phyloP scores from a whole-genome alignment of 805 yeast species.

The Kurtzmaniella cleridarum region DNA sequence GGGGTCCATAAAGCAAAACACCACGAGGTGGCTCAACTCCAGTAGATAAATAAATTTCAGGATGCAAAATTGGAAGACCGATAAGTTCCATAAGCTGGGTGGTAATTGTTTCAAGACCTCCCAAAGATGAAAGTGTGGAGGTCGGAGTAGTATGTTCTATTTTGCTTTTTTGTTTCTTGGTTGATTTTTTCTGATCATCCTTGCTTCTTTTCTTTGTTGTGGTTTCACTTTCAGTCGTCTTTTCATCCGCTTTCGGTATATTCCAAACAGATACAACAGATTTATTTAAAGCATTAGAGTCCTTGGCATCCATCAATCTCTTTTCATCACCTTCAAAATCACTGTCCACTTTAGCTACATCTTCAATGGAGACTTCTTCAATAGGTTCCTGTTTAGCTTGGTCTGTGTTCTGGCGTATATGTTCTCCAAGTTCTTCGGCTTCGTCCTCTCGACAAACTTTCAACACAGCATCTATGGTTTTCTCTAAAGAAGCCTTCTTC shows the following conservation, averaged over 20 bases:
- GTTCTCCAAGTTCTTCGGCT: constrained; percentile 45
- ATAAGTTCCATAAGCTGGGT: constrained; percentile 84
- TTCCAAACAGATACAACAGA: constrained; percentile 73
- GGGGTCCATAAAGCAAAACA: constrained; percentile 92
- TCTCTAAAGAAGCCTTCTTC: constrained; percentile 59
- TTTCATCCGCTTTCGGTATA: constrained; percentile 5
- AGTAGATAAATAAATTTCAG: constrained; percentile 80
- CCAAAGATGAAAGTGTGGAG: constrained; percentile 64
- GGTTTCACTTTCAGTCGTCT: constrained; percentile 12
- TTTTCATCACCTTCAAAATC: constrained; percentile 38
- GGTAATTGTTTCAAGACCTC: constrained; percentile 85
- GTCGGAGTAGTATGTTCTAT: constrained; percentile 68
- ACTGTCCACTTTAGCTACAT: constrained; percentile 24
- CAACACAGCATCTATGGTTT: constrained; percentile 58
- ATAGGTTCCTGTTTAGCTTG: not conserved
- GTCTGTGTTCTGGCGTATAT: constrained; percentile 8
- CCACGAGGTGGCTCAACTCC: constrained; percentile 97
- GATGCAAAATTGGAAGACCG: constrained; percentile 88
- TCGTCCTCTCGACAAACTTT: constrained; percentile 56
- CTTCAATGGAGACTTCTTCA: constrained; percentile 8
- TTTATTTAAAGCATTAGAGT: constrained; percentile 68
- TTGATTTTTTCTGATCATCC: constrained; percentile 30
- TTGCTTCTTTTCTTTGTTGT: constrained; percentile 49
- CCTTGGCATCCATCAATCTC: constrained; percentile 60
- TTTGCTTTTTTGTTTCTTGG: constrained; percentile 29